These are phyloP conservation scores for Dentipellis sp. DNA, from an alignment of 768 basidiomycete species.

Conservation along the genomic window DNA sequence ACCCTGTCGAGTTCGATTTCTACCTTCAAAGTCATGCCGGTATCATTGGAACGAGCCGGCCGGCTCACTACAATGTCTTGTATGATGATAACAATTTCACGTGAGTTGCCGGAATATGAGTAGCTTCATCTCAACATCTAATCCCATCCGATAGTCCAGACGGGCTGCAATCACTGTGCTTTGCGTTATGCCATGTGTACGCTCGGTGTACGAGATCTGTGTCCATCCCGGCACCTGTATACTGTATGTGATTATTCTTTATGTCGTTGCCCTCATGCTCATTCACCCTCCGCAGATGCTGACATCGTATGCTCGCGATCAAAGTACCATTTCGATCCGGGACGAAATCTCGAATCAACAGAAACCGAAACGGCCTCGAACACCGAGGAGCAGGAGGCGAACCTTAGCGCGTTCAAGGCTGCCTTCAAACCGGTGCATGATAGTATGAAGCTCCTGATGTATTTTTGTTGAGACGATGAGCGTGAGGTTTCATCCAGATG, in stretches of 20 bases:
- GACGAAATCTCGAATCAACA: neutral
- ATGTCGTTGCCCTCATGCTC: neutral
- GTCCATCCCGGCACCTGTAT: constrained; percentile 74
- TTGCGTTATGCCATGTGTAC: constrained; percentile 72
- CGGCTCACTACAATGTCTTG: constrained; percentile 47
- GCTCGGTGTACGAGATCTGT: constrained; percentile 75
- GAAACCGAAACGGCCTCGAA: neutral
- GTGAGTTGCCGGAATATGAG: constrained; percentile 24
- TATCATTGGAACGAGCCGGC: constrained; percentile 36
- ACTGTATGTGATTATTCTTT: constrained; percentile 39
- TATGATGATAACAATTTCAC: constrained; percentile 49
- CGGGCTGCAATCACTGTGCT: constrained; percentile 59
- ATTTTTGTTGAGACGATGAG: neutral
- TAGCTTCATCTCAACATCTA: neutral
- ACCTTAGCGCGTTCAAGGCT: neutral
- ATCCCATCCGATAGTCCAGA: constrained; percentile 36
- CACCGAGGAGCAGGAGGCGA: neutral
- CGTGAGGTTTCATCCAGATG: too few species aligned
- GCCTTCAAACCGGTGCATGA: neutral
- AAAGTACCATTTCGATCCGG: neutral
- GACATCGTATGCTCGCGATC: constrained; percentile 32
- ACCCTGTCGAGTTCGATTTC: constrained; percentile 67
- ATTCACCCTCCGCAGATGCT: constrained; percentile 38
- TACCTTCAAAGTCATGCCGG: constrained; percentile 74
- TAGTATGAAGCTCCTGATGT: neutral